Evolutionary conservation across 768 basidiomycete species (phyloP).

Genomic region (Udeniomyces megalosporus): DNA sequence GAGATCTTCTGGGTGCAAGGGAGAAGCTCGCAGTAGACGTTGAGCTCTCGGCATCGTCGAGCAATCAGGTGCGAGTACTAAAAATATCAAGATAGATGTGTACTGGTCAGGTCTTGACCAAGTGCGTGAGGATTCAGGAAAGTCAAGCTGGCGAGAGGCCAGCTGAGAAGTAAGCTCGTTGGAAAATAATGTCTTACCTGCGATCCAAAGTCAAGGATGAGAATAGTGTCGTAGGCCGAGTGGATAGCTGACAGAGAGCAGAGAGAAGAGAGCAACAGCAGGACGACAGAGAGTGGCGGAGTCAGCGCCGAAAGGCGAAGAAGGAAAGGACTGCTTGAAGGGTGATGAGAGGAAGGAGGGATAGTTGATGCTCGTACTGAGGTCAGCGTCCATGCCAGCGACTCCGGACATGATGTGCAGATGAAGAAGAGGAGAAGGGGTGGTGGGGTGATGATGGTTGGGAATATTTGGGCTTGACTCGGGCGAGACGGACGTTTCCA

Average conservation of each 20-base stretch:
- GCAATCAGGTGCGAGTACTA: conserved; percentile 97
- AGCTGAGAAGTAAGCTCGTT: not conserved
- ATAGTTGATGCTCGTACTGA: not conserved
- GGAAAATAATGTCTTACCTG: conserved; percentile 41
- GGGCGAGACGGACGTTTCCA: too few species aligned
- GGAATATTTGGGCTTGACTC: too few species aligned
- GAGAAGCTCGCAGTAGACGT: conserved; percentile 93
- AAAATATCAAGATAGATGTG: not conserved
- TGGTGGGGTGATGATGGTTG: not conserved
- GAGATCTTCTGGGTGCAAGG: conserved; percentile 83
- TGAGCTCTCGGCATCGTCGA: conserved; percentile 88
- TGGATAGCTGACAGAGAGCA: conserved; percentile 48
- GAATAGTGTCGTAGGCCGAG: conserved; percentile 85
- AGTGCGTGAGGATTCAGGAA: not conserved
- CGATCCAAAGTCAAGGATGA: conserved; percentile 93
- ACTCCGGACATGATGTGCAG: conserved; percentile 1
- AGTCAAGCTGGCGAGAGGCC: not conserved
- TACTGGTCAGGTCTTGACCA: too few species aligned
- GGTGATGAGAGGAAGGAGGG: too few species aligned
- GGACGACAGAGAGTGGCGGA: not conserved
- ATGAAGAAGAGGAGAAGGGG: not conserved
- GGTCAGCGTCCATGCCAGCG: not conserved
- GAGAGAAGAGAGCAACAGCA: not conserved
- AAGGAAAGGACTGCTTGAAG: not conserved
- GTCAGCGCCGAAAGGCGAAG: not conserved